These are phyloP conservation scores for Fusarium vanettenii DNA, from an alignment of 2,329 filamentous ascomycete genomes.

Conservation along the genomic window DNA sequence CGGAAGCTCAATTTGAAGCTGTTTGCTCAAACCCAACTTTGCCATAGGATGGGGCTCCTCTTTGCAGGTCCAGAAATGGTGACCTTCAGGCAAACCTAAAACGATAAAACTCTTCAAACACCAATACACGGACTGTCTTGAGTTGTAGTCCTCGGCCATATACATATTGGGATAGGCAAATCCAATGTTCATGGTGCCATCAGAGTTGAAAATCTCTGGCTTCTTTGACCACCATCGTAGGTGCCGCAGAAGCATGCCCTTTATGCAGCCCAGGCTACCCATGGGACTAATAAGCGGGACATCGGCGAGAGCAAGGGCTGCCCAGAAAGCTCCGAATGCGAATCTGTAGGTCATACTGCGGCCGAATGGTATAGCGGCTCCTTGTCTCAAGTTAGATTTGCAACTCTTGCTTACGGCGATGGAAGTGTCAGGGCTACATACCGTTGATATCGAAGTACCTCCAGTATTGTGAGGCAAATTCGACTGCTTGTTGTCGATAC, in stretches of 20 bases:
- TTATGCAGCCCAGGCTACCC: constrained; percentile 52
- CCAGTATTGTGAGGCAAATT: constrained; percentile 57
- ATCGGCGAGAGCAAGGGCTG: constrained; percentile 55
- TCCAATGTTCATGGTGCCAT: constrained; percentile 61
- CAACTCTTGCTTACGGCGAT: neutral
- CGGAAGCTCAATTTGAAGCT: neutral
- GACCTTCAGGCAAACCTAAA: constrained; percentile 48
- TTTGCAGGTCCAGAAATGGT: constrained; percentile 23
- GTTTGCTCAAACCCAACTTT: neutral
- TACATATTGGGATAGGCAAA: constrained; percentile 59
- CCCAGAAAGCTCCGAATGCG: constrained; percentile 59
- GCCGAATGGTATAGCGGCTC: constrained; percentile 62
- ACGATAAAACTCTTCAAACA: constrained; percentile 62
- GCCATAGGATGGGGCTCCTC: constrained; percentile 22
- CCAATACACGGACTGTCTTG: constrained; percentile 66
- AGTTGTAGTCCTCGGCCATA: constrained; percentile 66
- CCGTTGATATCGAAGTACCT: constrained; percentile 59
- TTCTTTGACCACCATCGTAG: constrained; percentile 60
- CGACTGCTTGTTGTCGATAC: constrained; percentile 52
- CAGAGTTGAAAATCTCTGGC: constrained; percentile 55
- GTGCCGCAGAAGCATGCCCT: constrained; percentile 61
- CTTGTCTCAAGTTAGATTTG: constrained; percentile 41
- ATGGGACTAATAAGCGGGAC: constrained; percentile 51
- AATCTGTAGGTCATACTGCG: constrained; percentile 62
- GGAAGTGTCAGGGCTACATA: constrained; percentile 21